A percentile compares a stretch with the other conserved stretches of the same genome.
Evolutionary conservation across 2,329 filamentous ascomycete species (phyloP).

Genomic region (Sphaerostilbella broomeana): DNA sequence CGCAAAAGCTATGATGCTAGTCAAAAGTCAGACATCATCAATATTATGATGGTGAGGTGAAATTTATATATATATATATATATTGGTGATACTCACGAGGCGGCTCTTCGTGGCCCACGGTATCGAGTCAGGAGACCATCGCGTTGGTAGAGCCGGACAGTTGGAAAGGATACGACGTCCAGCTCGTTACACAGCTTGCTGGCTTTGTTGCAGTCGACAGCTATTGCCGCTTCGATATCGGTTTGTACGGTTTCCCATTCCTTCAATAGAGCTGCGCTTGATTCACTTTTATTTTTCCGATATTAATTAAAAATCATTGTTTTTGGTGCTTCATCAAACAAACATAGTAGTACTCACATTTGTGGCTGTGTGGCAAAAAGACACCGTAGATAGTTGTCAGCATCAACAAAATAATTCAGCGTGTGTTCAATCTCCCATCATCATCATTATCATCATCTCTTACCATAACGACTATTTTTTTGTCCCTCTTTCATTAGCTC

Average conservation of each 20-base stretch:
- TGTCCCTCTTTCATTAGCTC: neutral
- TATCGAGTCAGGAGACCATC: constrained; percentile 32
- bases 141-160: constrained; percentile 37
- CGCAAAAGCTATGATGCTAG: constrained; percentile 27
- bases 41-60: no score
- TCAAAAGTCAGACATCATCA: neutral
- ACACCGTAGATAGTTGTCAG: no score
- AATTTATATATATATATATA: neutral
- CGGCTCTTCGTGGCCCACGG: constrained; percentile 35
- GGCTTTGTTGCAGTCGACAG: constrained; percentile 35
- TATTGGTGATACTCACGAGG: constrained; percentile 23
- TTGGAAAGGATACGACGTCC: constrained; percentile 39
- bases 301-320: neutral
- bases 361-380: constrained; percentile 8
- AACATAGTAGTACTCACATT: constrained; percentile 8
- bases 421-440: no score
- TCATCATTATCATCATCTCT: no score
- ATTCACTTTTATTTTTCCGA: constrained; percentile 6
- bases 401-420: no score
- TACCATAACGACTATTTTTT: constrained; percentile 14
- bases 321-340: neutral
- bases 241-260: constrained; percentile 16
- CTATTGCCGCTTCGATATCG: constrained; percentile 20
- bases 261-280: constrained; percentile 14
- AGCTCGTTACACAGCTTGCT: constrained; percentile 34